Evolutionary conservation across 345 rosid genomes (phyloP), one percentile per base, ranked within the genome.

Genomic region (Melastoma malabathricum): DNA sequence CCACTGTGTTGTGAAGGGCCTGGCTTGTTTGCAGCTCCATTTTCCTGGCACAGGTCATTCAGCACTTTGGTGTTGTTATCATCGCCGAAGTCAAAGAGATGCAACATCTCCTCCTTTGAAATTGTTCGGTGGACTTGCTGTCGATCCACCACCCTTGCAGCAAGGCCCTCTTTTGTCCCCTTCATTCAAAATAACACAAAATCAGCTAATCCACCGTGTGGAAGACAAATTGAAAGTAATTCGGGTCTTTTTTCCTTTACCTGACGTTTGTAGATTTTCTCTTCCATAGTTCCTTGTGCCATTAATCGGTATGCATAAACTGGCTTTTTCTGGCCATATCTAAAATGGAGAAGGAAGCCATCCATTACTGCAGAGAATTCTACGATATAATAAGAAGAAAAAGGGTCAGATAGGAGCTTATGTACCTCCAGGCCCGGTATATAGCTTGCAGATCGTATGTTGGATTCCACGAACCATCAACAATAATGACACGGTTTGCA

Each of bases 381-480:
- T 18, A 17, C 47, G 41, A 22, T n/a, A 44, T 8, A 23, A 20
- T 19, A 46, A 44, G 34, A 18, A 13, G 13, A 22, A 20, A 17
- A 15, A 20, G 41, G 29, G 54, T 8, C 17, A 50, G 41, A 52
- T 7, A 63, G 53, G 57, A 17, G n/a, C 22, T 43, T 53, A 69
- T 52, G 29, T 65, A 93, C 99, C 99, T 83, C 99, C 99, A 93
- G 43, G 97, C 95, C 31, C 99, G 86, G 73, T 64, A 93, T 65
- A 93, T 88, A 58, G 99, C 97, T 71, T 93, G 99, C 69, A 93
- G 92, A 76, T 93, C 99, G 59, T 83, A 80, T 10, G 99, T 93
- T 51, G 99, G 99, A 75, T 93, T 93, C 99, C 99, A 93, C 45
- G 99, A 93, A 55, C 99, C 97, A 68, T 93, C 99, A 39, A 93